These are phyloP conservation scores for Quercus lobata DNA, from an alignment of 331 rosid species.

Conservation along the genomic window DNA sequence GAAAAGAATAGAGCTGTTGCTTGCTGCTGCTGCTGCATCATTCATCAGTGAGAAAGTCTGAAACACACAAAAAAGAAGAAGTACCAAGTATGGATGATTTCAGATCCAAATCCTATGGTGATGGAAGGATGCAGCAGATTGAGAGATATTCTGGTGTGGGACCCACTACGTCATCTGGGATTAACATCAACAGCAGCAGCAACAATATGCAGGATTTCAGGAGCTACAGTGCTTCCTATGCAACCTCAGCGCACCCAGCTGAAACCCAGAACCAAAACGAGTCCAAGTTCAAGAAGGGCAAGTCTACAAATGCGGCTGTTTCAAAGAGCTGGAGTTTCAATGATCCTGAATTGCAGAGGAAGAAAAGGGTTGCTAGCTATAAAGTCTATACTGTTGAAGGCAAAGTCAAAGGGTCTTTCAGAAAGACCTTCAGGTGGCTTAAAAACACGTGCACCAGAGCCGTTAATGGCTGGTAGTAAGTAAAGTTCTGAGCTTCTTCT, in stretches of 20 bases:
- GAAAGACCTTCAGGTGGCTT: slow-evolving; percentile 88
- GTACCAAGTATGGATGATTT: slow-evolving; percentile 61
- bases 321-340: slow-evolving; percentile 73
- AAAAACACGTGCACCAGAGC: slow-evolving; percentile 73
- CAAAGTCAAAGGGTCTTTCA: slow-evolving; percentile 74
- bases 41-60: too few relatives aligned
- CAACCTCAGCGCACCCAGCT: slow-evolving; percentile 58
- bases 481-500: background rate
- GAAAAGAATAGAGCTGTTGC: background rate
- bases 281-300: slow-evolving; percentile 71
- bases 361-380: slow-evolving; percentile 91
- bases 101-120: slow-evolving; percentile 75
- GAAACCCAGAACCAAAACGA: slow-evolving; percentile 44
- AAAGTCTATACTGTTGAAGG: slow-evolving; percentile 91
- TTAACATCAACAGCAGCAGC: background rate
- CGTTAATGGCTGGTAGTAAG: slow-evolving; percentile 65
- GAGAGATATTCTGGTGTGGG: slow-evolving; percentile 37
- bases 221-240: slow-evolving; percentile 85
- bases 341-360: slow-evolving; percentile 93
- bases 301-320: slow-evolving; percentile 55
- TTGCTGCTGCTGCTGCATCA: too few relatives aligned
- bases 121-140: slow-evolving; percentile 50
- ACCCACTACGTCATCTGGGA: slow-evolving; percentile 5
- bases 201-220: slow-evolving; percentile 69
- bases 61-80: background rate